A percentile compares a stretch with the other conserved stretches of the same genome.
Conservation (phyloP, 177 flowering plant species). For the Vitis hybrid region DNA sequence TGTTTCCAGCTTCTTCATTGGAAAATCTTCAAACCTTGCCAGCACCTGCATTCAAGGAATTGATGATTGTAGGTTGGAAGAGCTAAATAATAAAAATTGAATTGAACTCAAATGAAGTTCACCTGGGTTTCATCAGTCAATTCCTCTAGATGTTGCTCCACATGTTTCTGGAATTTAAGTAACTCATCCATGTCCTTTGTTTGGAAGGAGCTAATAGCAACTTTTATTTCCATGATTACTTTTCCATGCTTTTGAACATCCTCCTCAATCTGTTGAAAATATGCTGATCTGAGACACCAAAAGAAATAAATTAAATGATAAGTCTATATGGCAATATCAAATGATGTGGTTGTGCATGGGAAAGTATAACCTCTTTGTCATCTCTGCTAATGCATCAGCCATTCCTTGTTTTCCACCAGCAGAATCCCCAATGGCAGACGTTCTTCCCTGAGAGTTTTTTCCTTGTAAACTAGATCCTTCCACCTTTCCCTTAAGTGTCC, state of each 20-base stretch:
- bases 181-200: constrained; percentile 64
- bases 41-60: constrained; percentile 38
- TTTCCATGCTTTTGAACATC: constrained; percentile 53
- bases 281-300: constrained; percentile 47
- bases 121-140: constrained; percentile 71
- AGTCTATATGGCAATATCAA: too few relatives aligned
- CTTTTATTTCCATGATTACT: constrained; percentile 47
- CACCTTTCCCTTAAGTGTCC: constrained; percentile 60
- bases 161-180: constrained; percentile 50
- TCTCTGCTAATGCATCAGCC: constrained; percentile 81
- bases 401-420: constrained; percentile 54
- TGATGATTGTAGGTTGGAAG: background rate
- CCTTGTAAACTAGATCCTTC: constrained; percentile 49
- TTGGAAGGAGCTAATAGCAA: constrained; percentile 42
- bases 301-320: background rate
- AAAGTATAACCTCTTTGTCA: constrained; percentile 55
- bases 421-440: constrained; percentile 28
- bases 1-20: constrained; percentile 59
- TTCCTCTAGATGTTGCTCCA: constrained; percentile 53
- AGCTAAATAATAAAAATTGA: background rate
- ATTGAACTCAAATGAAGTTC: background rate
- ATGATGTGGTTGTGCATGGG: background rate
- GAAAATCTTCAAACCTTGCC: constrained; percentile 67
- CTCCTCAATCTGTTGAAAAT: constrained; percentile 66
- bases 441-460: constrained; percentile 35